These are phyloP conservation scores for Corylus heterophylla DNA, from an alignment of 306 rosid species.

Conservation along the genomic window DNA sequence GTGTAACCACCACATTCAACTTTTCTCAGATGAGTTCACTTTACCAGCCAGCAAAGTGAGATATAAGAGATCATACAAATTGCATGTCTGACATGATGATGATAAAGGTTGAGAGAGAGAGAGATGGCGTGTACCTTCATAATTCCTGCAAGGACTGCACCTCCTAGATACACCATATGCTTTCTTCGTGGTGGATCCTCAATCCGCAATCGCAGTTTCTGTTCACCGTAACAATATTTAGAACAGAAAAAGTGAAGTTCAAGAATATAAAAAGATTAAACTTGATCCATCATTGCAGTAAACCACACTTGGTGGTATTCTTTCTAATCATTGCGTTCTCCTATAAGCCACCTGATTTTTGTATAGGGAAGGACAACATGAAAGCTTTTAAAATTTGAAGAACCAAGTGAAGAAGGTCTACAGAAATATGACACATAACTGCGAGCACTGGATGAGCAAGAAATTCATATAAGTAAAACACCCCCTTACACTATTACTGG, in stretches of 20 bases:
- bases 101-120: conserved; percentile 2
- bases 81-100: neutral
- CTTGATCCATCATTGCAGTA: neutral
- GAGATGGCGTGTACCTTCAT: conserved; percentile 72
- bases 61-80: neutral
- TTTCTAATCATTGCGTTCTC: neutral
- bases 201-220: conserved; percentile 89
- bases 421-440: neutral
- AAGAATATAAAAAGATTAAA: neutral
- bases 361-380: neutral
- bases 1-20: conserved; percentile 35
- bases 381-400: neutral
- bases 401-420: neutral
- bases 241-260: conserved; percentile 17
- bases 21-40: conserved; percentile 29
- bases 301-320: neutral
- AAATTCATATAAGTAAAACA: too few relatives aligned
- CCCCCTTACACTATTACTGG: neutral
- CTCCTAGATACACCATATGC: conserved; percentile 99
- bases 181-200: conserved; percentile 99
- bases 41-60: neutral
- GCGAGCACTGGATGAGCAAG: neutral
- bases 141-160: conserved; percentile 97
- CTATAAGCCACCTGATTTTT: neutral
- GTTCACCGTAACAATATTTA: conserved; percentile 22